These are phyloP conservation scores for Ophiostoma tasmaniense DNA, from an alignment of 2,329 filamentous ascomycete species.

Conservation along the genomic window DNA sequence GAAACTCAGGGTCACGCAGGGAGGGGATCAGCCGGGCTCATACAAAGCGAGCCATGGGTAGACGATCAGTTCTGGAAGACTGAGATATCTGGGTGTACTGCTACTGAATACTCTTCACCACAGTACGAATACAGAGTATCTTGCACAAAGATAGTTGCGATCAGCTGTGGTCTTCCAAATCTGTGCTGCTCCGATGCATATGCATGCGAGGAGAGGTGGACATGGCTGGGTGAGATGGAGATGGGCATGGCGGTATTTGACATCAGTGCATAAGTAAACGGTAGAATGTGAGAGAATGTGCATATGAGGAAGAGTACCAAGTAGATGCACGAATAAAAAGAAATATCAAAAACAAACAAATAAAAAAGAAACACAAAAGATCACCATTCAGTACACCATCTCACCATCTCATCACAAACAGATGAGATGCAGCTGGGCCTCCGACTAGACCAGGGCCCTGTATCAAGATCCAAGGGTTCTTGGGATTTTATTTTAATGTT, in stretches of 20 bases:
- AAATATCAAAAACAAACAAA: neutral
- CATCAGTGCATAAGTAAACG: neutral
- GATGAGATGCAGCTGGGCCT: neutral
- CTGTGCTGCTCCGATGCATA: conserved; percentile 1
- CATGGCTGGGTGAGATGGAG: too few species aligned
- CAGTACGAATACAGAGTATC: neutral
- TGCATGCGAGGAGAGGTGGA: neutral
- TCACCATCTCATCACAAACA: neutral
- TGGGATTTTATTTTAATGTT: neutral
- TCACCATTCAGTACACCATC: neutral
- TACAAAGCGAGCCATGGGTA: neutral
- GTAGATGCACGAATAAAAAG: neutral
- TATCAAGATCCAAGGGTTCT: neutral
- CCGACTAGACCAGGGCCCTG: neutral
- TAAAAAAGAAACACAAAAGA: neutral
- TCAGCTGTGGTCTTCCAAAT: neutral
- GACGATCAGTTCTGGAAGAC: neutral
- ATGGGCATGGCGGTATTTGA: neutral
- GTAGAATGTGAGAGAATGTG: neutral
- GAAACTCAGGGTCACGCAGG: neutral
- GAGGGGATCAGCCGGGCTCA: neutral
- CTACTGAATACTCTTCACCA: too few species aligned
- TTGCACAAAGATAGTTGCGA: neutral
- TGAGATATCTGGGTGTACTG: too few species aligned
- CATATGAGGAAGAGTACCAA: neutral